Percentiles rank a stretch among this genome's conserved stretches.
These are phyloP conservation scores for Millerozyma miso DNA, from an alignment of 805 yeast genomes.

Conservation along the genomic window DNA sequence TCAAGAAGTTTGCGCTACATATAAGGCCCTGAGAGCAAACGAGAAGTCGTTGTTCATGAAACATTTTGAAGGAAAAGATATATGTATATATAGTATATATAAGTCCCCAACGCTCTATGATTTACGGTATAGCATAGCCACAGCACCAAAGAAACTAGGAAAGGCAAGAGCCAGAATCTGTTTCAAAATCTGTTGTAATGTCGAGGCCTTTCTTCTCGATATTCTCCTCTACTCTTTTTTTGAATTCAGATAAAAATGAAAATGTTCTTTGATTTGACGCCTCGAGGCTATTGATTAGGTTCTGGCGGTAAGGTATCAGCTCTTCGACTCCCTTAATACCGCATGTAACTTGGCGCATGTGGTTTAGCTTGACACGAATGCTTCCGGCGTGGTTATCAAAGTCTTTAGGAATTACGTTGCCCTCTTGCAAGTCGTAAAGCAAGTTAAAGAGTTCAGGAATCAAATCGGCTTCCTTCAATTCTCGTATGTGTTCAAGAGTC, in stretches of 20 bases:
- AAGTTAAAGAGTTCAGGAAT: slow-evolving; percentile 35
- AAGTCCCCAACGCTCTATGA: too few species aligned
- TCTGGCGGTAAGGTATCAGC: slow-evolving; percentile 20
- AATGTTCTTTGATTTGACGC: slow-evolving; percentile 21
- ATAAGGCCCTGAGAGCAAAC: too few species aligned
- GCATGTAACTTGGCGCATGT: slow-evolving; percentile 25
- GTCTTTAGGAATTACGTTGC: slow-evolving; percentile 36
- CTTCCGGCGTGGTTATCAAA: slow-evolving; percentile 40
- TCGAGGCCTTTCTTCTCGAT: background rate
- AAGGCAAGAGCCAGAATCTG: background rate
- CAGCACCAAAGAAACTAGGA: too few species aligned
- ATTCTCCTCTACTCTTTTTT: slow-evolving; percentile 7
- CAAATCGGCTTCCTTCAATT: slow-evolving; percentile 27
- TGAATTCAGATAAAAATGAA: slow-evolving; percentile 19
- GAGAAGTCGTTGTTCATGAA: too few species aligned
- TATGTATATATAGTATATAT: too few species aligned
- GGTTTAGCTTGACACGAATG: slow-evolving; percentile 31
- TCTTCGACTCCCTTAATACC: slow-evolving; percentile 38
- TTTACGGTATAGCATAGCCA: too few species aligned
- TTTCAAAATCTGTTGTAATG: background rate
- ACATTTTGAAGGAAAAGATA: too few species aligned
- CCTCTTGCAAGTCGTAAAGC: slow-evolving; percentile 30
- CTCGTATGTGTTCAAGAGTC: slow-evolving; percentile 14
- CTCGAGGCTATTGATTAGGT: slow-evolving; percentile 20
- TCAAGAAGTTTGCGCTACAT: too few species aligned